Base-by-base conservation (phyloP, 441 rosid species). In the Euphorbia schlechtendalii region DNA sequence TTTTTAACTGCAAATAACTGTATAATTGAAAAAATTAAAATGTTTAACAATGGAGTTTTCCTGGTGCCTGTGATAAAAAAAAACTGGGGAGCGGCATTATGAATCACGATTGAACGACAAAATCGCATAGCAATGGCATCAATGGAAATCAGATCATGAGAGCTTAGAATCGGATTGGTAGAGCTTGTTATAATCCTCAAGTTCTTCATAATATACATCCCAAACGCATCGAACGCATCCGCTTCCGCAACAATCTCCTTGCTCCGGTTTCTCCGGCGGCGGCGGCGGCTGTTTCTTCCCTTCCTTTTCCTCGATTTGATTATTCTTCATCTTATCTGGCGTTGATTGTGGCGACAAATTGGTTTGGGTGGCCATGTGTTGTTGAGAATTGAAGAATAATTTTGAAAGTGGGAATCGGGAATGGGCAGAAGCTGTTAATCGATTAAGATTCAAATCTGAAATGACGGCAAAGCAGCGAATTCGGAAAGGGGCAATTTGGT, bases 221-320 rank as follows among this genome's bases (percentile, higher is more conserved):
- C 98, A 90, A n/a, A 92, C 98, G 84, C 97, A 92, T 64, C 94
- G 72, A 3, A 90, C 88, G 80, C 98, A 90, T 4, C 97, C 98
- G 80, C 92, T 86, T 8, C 98, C 97, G 45, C 98, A 92, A 40
- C 98, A 92, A 78, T 92, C 96, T 4, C 95, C 95, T 20, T 92
- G 84, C 67, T 85, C 88, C 55, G 98, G 96, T 84, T 84, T 88
- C 83, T 92, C 97, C 57, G 98, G 98, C 58, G 87, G 91, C 55
- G 80, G 84, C 5, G 81, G 81, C 7, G 76, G n/a, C n/a, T n/a
- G 73, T 51, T 61, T 61, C 34, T 36, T 65, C 38, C 65, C 32
- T 68, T 67, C 60, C 36, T 58, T 60, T 43, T 43, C 48, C 72
- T 22, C 49, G 73, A 30, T 61, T 40, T 70, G 36, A 21, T 20